Evolutionary conservation across 2,329 filamentous ascomycete species (phyloP).

Genomic region (Nemania bipapillata): DNA sequence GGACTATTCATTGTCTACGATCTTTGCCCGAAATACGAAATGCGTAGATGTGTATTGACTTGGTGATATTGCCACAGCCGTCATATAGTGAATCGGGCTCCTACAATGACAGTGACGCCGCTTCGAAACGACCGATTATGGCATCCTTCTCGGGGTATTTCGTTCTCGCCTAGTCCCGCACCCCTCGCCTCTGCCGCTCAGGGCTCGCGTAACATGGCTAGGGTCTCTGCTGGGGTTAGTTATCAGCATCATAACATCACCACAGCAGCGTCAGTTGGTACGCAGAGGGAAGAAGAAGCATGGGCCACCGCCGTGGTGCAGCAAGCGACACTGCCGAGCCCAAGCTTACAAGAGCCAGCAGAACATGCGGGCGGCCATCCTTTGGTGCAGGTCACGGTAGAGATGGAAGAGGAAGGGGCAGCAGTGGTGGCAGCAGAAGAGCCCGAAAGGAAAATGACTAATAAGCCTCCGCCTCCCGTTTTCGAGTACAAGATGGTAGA

Average conservation of each 20-base stretch:
- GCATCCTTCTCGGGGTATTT: conserved; percentile 52
- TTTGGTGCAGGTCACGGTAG: neutral
- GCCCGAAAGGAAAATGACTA: conserved; percentile 30
- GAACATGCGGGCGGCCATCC: neutral
- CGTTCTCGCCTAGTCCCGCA: conserved; percentile 45
- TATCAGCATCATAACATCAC: conserved; percentile 11
- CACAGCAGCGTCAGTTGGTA: conserved; percentile 11
- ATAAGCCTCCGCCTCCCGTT: conserved; percentile 53
- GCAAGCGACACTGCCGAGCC: neutral
- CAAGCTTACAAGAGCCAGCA: neutral
- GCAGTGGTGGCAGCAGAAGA: neutral
- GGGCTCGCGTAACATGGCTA: conserved; percentile 24
- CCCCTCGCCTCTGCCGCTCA: conserved; percentile 34
- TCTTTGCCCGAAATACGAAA: neutral
- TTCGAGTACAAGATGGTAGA: conserved; percentile 61
- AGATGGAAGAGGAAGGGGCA: neutral
- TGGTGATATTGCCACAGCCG: conserved; percentile 13
- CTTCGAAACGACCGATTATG: conserved; percentile 48
- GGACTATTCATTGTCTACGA: too few species aligned
- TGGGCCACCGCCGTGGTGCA: neutral
- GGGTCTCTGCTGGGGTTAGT: conserved; percentile 5
- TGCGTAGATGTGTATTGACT: conserved; percentile 5
- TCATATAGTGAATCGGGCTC: conserved; percentile 27
- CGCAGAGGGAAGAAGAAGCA: conserved; percentile 8
- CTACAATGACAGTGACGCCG: conserved; percentile 46